Conservation (phyloP, 116 monocot genomes). For the Iris pallida region DNA sequence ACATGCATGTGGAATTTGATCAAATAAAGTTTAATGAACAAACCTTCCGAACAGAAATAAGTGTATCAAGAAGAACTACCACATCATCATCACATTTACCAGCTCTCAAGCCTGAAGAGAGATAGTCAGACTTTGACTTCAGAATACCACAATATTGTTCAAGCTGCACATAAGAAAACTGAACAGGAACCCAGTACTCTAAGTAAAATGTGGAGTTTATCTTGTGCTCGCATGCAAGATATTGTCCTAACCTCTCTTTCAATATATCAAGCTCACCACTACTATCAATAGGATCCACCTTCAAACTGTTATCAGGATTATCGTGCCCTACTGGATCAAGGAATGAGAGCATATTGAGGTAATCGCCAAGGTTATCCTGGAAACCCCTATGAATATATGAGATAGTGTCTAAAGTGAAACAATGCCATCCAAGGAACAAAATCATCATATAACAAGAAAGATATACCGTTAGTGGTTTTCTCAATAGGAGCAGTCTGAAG, state of each 20-base stretch:
- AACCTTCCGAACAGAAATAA: conserved; percentile 69
- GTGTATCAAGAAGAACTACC: conserved; percentile 54
- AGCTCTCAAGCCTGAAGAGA: conserved; percentile 51
- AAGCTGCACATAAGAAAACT: conserved; percentile 75
- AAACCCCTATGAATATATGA: conserved; percentile 18
- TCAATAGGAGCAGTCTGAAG: conserved; percentile 58
- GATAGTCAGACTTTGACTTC: conserved; percentile 46
- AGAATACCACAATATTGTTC: conserved; percentile 69
- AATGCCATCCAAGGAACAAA: background rate
- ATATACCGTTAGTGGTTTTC: conserved; percentile 51
- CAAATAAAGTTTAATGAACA: conserved; percentile 5
- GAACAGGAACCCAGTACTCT: conserved; percentile 96
- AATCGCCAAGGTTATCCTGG: conserved; percentile 54
- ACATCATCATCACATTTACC: conserved; percentile 65
- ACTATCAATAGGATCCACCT: conserved; percentile 20
- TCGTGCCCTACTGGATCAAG: conserved; percentile 34
- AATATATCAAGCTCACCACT: conserved; percentile 19
- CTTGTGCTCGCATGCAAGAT: conserved; percentile 46
- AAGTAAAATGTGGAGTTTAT: conserved; percentile 41
- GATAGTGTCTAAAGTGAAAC: background rate
- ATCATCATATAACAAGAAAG: background rate
- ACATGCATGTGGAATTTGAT: background rate
- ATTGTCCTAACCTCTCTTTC: conserved; percentile 52
- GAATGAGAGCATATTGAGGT: conserved; percentile 53
- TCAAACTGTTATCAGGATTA: conserved; percentile 4